These are phyloP conservation scores for Starmerella apis DNA, from an alignment of 805 yeast species.

Conservation along the genomic window DNA sequence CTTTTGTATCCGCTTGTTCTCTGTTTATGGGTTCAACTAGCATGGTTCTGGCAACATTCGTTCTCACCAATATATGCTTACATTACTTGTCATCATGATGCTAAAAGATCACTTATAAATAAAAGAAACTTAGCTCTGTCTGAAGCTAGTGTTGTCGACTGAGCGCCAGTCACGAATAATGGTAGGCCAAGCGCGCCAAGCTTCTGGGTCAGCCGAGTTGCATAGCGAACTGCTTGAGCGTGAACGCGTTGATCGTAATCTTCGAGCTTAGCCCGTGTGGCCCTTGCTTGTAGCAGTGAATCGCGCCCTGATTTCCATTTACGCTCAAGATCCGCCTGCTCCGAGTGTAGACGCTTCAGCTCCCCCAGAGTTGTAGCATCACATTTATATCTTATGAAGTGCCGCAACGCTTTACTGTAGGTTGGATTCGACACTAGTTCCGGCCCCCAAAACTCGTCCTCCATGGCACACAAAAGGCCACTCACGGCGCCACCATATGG, in stretches of 20 bases:
- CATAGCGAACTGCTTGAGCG: conserved; percentile 6
- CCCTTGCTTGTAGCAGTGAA: conserved; percentile 8
- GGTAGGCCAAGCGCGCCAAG: conserved; percentile 12
- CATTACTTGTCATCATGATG: too few relatives aligned
- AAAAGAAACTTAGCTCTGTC: conserved; percentile 11
- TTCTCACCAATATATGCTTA: too few relatives aligned
- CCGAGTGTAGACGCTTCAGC: neutral
- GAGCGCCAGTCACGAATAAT: neutral
- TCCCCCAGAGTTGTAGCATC: neutral
- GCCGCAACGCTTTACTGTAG: conserved; percentile 13
- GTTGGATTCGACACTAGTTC: neutral
- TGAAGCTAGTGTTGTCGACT: neutral
- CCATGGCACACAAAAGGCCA: neutral
- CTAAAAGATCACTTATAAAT: conserved; percentile 9
- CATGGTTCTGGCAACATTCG: too few relatives aligned
- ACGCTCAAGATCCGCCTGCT: conserved; percentile 9
- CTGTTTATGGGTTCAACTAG: too few relatives aligned
- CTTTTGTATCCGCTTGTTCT: too few relatives aligned
- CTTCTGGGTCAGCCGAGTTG: neutral
- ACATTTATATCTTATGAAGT: conserved; percentile 8
- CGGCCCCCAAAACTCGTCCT: neutral
- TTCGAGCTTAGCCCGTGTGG: conserved; percentile 10
- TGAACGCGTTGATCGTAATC: conserved; percentile 13
- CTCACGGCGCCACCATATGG: too few relatives aligned
- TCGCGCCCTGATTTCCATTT: conserved; percentile 9